Evolutionary conservation across 208 protist genomes (phyloP), one percentile per base, ranked within the genome.

Genomic region (Acanthamoeba triangularis): DNA sequence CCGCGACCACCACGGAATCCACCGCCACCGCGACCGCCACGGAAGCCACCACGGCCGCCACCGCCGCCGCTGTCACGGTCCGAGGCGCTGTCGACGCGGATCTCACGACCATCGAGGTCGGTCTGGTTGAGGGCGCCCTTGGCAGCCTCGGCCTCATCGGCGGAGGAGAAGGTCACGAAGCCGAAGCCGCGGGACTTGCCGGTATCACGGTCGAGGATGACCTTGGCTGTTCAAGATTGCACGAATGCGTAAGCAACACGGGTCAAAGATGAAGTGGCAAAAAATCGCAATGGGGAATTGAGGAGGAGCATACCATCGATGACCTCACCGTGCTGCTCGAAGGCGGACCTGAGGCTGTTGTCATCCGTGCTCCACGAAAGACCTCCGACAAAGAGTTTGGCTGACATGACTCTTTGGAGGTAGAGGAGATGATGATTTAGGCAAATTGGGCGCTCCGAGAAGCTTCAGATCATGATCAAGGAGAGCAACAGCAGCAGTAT

Each of bases 81-180:
- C 16, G 35, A 52, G 30, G 88, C 88, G 41, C 44, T 49, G 61
- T 93, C 88, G 13, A 93, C 88, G 49, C 88, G 49, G 44, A 93
- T 65, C 30, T 93, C 41, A 30, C 88, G 88, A 16, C 88, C 88
- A 33, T 93, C 88, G 44, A 93, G 61, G 16, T 93, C 88, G 80
- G 88, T 65, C 35, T 56, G 88, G 49, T 61, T 74, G 61, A 56
- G 37, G 16, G 97, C 97, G 93, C 98, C 98, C 98, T 98, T 98
- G 41, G 92, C 52, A 44, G 37, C 80, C 8, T 98, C 97, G n/a
- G 98, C 98, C 14, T 44, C 13, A 41, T 96, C 95, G 3, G 98
- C 98, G 37, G 82, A 96, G 23, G 94, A 96, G 90, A 97, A 98
- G 87, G 97, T 98, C 33, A 98, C 98, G 82, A 98, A 98, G 59